These are phyloP conservation scores for Escovopsis weberi DNA, from an alignment of 2,329 filamentous ascomycete species.

Conservation along the genomic window DNA sequence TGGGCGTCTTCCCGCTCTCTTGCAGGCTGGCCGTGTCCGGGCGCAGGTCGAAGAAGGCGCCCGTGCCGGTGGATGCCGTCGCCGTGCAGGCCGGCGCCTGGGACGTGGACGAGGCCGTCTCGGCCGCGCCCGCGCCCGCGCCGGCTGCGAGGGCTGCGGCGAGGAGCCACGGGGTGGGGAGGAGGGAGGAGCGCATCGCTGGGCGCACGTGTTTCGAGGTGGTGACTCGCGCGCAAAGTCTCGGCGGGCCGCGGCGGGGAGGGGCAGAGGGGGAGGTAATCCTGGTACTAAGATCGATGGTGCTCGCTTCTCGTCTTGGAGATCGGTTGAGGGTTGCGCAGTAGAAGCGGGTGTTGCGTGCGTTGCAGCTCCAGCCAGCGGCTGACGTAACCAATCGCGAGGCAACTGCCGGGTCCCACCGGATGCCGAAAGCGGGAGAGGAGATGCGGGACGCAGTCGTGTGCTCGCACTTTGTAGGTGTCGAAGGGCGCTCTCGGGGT, in stretches of 20 bases:
- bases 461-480: too few relatives aligned
- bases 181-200: conserved; percentile 1
- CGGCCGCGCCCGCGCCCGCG: conserved; percentile 19
- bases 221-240: neutral
- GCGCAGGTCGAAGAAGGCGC: conserved; percentile 45
- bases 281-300: too few relatives aligned
- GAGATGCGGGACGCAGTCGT: too few relatives aligned
- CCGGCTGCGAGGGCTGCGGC: conserved; percentile 17
- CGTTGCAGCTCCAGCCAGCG: too few relatives aligned
- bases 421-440: too few relatives aligned
- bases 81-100: conserved; percentile 39
- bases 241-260: neutral
- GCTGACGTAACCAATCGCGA: too few relatives aligned
- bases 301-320: too few relatives aligned
- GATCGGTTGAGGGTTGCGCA: neutral
- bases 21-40: conserved; percentile 34
- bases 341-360: neutral
- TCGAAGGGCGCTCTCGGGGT: too few relatives aligned
- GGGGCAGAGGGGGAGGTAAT: too few relatives aligned
- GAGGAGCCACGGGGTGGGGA: conserved; percentile 18
- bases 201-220: neutral
- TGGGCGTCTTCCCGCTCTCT: conserved; percentile 29
- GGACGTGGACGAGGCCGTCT: conserved; percentile 26
- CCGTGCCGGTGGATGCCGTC: conserved; percentile 37
- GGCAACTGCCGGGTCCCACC: too few relatives aligned